Evolutionary conservation across 805 yeast species (phyloP).

Genomic region (Isabelozyma rhagii): DNA sequence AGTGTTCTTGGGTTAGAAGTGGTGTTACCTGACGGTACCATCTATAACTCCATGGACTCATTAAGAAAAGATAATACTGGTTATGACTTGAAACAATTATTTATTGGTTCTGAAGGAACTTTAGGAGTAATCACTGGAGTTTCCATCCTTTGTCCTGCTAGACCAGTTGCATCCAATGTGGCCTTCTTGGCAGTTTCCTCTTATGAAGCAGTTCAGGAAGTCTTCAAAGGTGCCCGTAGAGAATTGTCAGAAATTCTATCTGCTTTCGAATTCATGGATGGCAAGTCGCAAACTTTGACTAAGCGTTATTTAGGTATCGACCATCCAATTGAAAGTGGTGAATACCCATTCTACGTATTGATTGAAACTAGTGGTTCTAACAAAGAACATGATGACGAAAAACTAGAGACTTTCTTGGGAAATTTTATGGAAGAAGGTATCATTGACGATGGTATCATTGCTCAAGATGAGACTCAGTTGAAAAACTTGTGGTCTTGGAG

Average conservation of each 20-base stretch:
- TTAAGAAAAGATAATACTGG: constrained; percentile 95
- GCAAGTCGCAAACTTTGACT: constrained; percentile 62
- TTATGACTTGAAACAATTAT: constrained; percentile 85
- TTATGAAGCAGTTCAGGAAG: constrained; percentile 79
- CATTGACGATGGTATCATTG: constrained; percentile 91
- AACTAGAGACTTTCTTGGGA: constrained; percentile 82
- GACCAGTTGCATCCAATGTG: constrained; percentile 82
- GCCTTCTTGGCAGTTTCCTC: constrained; percentile 81
- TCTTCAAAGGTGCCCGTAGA: constrained; percentile 72
- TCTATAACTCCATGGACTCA: constrained; percentile 75
- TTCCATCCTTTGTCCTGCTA: constrained; percentile 83
- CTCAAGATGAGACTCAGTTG: constrained; percentile 90
- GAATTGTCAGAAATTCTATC: constrained; percentile 84
- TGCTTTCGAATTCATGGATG: constrained; percentile 94
- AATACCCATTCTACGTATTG: constrained; percentile 84
- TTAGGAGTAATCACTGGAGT: constrained; percentile 88
- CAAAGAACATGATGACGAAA: constrained; percentile 89
- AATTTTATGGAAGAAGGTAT: constrained; percentile 77
- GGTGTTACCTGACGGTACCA: constrained; percentile 86
- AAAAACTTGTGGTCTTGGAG: constrained; percentile 91
- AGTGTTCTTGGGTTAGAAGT: constrained; percentile 87
- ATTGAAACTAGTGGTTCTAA: constrained; percentile 97
- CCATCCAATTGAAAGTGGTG: constrained; percentile 75
- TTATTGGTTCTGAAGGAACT: constrained; percentile 93
- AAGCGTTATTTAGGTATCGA: constrained; percentile 52